A percentile compares a stretch with the other conserved stretches of the same genome.
phyloP scores from a whole-genome alignment of 2,329 filamentous ascomycete species.

The Cladosporium austrohemisphaericum region DNA sequence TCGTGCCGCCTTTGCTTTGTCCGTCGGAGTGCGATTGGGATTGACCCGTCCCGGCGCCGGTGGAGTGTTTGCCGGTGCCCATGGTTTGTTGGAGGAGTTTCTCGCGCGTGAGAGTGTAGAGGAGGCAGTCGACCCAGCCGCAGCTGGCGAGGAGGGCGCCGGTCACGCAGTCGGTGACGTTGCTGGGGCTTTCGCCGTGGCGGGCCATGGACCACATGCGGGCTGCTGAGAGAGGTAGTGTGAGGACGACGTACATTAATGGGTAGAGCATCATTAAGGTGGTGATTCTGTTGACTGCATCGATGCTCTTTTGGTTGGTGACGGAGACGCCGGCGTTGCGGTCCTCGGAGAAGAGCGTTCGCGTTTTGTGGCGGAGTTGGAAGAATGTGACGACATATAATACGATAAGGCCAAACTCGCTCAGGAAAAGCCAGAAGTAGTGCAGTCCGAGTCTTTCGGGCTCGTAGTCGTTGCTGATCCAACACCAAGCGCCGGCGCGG shows the following conservation, averaged over 20 bases:
- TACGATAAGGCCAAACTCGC: conserved; percentile 50
- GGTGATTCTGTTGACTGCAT: conserved; percentile 38
- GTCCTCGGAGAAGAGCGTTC: conserved; percentile 20
- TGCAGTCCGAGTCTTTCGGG: conserved; percentile 57
- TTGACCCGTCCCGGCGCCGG: neutral
- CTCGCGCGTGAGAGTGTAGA: conserved; percentile 56
- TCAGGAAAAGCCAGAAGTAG: conserved; percentile 62
- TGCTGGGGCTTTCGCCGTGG: conserved; percentile 31
- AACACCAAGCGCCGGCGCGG: conserved; percentile 66
- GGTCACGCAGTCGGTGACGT: conserved; percentile 47
- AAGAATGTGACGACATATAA: conserved; percentile 44
- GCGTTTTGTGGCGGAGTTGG: conserved; percentile 28
- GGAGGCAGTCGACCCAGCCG: conserved; percentile 55
- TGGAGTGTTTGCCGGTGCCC: neutral
- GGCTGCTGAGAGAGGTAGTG: conserved; percentile 61
- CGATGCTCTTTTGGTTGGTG: conserved; percentile 25
- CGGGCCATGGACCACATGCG: conserved; percentile 62
- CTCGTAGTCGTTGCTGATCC: conserved; percentile 56
- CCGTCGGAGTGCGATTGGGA: neutral
- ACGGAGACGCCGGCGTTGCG: conserved; percentile 10
- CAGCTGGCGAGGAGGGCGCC: conserved; percentile 57
- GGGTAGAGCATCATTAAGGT: conserved; percentile 65
- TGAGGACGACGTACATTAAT: conserved; percentile 64
- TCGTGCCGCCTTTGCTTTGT: conserved; percentile 7
- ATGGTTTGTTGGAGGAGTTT: conserved; percentile 47